Conservation (phyloP, 129 eudicot genomes). For the Helianthus annuus region DNA sequence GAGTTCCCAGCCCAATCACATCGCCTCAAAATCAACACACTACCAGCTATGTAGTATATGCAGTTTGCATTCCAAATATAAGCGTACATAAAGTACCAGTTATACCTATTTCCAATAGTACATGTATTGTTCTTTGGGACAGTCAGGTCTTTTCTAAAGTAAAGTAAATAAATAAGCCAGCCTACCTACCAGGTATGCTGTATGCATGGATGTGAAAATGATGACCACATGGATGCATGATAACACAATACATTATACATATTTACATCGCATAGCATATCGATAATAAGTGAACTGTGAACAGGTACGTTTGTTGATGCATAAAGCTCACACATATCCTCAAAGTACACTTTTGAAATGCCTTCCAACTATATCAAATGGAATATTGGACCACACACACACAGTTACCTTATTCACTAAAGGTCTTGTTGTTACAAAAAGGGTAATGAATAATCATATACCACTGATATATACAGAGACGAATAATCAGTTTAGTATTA, state of each 20-base stretch:
- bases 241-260: conserved; percentile 7
- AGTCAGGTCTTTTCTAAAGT: not conserved
- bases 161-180: not conserved
- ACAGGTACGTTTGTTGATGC: conserved; percentile 15
- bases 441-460: conserved; percentile 13
- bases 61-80: conserved; percentile 7
- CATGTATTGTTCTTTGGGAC: conserved; percentile 6
- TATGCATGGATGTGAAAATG: conserved; percentile 31
- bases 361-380: conserved; percentile 16
- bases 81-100: conserved; percentile 18
- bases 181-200: not conserved
- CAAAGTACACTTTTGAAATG: conserved; percentile 22
- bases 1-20: too few species aligned
- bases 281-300: conserved; percentile 15
- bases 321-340: conserved; percentile 25
- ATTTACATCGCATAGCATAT: not conserved
- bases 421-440: not conserved
- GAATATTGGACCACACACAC: conserved; percentile 33
- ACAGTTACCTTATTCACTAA: conserved; percentile 1
- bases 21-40: not conserved
- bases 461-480: not conserved
- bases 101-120: conserved; percentile 7
- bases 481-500: not conserved
- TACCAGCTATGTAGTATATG: not conserved
- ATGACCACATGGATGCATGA: conserved; percentile 19